A percentile compares a stretch with the other conserved stretches of the same genome.
Conservation (phyloP, 352 stramenopile species). For the Phytophthora lateralis region DNA sequence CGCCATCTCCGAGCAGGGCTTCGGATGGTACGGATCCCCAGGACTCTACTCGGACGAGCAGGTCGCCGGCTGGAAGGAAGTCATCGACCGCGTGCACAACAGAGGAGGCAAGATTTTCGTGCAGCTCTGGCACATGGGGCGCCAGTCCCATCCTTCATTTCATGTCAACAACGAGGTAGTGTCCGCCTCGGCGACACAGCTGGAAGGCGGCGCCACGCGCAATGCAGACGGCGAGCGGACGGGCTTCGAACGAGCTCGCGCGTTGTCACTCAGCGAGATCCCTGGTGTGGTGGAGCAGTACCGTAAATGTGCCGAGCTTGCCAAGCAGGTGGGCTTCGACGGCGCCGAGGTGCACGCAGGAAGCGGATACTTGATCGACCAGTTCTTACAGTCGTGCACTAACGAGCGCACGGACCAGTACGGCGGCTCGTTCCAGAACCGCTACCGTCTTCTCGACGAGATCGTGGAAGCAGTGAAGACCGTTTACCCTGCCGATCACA, state of each 20-base stretch:
- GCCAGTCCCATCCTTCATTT: constrained; percentile 59
- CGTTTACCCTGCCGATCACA: constrained; percentile 32
- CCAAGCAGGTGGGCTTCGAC: constrained; percentile 79
- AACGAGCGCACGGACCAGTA: constrained; percentile 87
- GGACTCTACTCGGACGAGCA: constrained; percentile 51
- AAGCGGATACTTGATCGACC: constrained; percentile 91
- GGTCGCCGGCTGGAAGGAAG: constrained; percentile 44
- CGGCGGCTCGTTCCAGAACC: constrained; percentile 82
- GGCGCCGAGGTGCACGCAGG: constrained; percentile 58
- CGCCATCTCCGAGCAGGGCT: constrained; percentile 39
- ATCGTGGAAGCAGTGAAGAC: constrained; percentile 58
- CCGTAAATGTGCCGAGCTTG: constrained; percentile 53
- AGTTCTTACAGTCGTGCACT: constrained; percentile 45
- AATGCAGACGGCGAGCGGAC: constrained; percentile 28
- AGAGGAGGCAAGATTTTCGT: constrained; percentile 77
- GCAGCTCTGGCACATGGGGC: constrained; percentile 87
- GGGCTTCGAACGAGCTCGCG: constrained; percentile 27
- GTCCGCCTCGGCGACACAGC: constrained; percentile 35
- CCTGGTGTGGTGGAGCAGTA: constrained; percentile 78
- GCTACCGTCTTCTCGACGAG: constrained; percentile 65
- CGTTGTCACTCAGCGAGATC: constrained; percentile 37
- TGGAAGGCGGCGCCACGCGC: constrained; percentile 29
- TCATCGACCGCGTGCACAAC: constrained; percentile 67
- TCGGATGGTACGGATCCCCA: constrained; percentile 43
- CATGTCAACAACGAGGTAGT: constrained; percentile 57